Percentiles rank a stretch among this genome's conserved stretches.
Conservation (phyloP, 1,284 basidiomycete species). For the Microbotryum saponariae region DNA sequence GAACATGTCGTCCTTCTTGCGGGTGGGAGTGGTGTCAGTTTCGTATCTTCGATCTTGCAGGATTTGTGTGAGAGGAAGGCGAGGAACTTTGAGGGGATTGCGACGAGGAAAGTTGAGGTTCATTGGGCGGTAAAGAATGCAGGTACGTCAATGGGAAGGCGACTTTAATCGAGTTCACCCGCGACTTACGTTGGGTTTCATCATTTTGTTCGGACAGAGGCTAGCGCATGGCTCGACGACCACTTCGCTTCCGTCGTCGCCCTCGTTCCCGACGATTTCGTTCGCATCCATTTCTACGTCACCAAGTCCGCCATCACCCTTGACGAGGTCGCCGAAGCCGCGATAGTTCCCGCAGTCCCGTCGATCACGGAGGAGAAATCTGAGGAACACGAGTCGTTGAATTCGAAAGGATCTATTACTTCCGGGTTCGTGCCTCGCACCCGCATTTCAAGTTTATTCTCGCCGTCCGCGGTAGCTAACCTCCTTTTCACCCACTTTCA, state of each 20-base stretch:
- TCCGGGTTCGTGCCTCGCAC: too few species aligned
- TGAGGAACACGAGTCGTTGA: neutral
- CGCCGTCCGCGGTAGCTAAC: neutral
- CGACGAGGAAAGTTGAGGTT: slow-evolving; percentile 17
- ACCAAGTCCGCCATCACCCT: slow-evolving; percentile 2
- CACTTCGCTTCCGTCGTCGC: slow-evolving; percentile 12
- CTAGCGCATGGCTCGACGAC: slow-evolving; percentile 23
- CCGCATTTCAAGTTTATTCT: too few species aligned
- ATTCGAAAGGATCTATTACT: neutral
- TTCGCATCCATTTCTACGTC: slow-evolving; percentile 24
- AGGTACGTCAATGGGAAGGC: slow-evolving; percentile 9
- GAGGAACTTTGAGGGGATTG: slow-evolving; percentile 28
- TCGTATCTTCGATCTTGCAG: slow-evolving; percentile 23
- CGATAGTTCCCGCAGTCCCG: neutral
- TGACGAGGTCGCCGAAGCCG: neutral
- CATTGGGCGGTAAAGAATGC: slow-evolving; percentile 26
- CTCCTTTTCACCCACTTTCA: neutral
- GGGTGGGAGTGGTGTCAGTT: slow-evolving; percentile 42
- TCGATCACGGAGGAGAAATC: slow-evolving; percentile 4
- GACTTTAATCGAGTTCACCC: slow-evolving; percentile 9
- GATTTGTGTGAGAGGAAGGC: slow-evolving; percentile 19
- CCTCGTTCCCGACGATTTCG: slow-evolving; percentile 2
- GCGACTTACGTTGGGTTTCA: neutral
- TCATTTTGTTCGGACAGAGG: slow-evolving; percentile 2
- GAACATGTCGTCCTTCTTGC: slow-evolving; percentile 43